Base-by-base conservation (phyloP, 2,329 filamentous ascomycete species). In the Arthrobotrys conoides region DNA sequence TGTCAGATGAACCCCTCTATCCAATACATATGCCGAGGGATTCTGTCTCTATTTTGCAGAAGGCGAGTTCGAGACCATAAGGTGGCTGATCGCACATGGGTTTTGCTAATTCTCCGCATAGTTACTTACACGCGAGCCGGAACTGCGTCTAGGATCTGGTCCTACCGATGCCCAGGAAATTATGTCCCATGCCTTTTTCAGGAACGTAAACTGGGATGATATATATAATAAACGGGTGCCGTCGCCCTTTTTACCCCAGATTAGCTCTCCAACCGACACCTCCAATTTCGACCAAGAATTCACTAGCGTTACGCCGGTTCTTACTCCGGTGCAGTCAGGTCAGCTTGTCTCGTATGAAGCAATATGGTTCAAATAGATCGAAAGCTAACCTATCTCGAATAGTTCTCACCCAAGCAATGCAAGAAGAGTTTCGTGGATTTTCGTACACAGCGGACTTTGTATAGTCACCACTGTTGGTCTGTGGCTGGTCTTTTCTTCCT, bases 251-350 rank as follows among this genome's bases (percentile, higher is more conserved):
- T 85, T 94, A 85, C 96, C 96, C 18, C 90, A 90, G 44, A 97
- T 99, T 83, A 96, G 92, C 86, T 96, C 89, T 84, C 89, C 94
- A 8, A 97, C 96, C 51, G 96, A 99, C 86, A 99, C 96, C n/a
- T 97, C 94, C 88, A 99, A 99, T 86, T 99, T 99, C 85, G 96
- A 99, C 84, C 93, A 93, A 57, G 96, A 99, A 84, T 99, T 99
- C 84, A 99, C 96, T 0, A 98, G 95, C 83, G 96, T 99, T 69
- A 99, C 96, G 49, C 96, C 96, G 0, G 96, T 99, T 73, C 88
- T 99, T 81, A 99, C 96, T 33, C 96, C 96, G 65, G 96, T 99
- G 70, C 94, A 98, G 86, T 97, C 93, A 85, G 94, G 94, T 96
- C 92, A 87, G 92, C 88, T 4, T 75, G 44, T 36, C 41, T 8